Percentiles rank a stretch among this genome's conserved stretches.
These are phyloP conservation scores for Silene conica DNA, from an alignment of 148 eudicot species.

Conservation along the genomic window DNA sequence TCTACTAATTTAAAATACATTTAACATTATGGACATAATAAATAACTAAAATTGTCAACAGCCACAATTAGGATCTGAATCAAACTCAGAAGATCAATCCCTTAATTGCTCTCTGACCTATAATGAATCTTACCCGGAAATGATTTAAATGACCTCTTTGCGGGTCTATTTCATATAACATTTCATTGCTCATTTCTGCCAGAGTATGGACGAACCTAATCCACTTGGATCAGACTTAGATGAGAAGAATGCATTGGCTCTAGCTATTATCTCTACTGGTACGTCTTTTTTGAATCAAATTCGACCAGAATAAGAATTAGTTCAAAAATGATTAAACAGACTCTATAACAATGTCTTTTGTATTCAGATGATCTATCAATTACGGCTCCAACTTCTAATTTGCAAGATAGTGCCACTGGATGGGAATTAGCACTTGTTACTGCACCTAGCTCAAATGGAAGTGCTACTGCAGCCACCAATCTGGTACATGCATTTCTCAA, in stretches of 20 bases:
- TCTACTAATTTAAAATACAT: background rate
- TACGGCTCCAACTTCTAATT: constrained; percentile 38
- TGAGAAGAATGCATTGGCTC: constrained; percentile 72
- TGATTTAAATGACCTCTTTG: background rate
- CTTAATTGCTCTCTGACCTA: background rate
- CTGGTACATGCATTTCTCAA: constrained; percentile 44
- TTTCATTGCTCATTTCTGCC: constrained; percentile 16
- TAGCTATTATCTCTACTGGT: constrained; percentile 81
- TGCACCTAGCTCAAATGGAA: constrained; percentile 80
- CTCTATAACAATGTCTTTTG: constrained; percentile 2
- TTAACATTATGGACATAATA: too few relatives aligned
- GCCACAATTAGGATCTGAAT: background rate
- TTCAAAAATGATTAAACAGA: background rate
- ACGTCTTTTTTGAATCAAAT: constrained; percentile 21
- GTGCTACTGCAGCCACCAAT: constrained; percentile 47
- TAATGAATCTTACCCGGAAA: background rate
- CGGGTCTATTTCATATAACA: background rate
- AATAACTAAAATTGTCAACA: background rate
- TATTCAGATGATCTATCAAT: constrained; percentile 43
- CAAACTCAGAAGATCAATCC: background rate
- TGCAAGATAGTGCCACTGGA: constrained; percentile 68
- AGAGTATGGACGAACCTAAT: constrained; percentile 65
- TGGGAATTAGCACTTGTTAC: constrained; percentile 98
- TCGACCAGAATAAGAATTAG: background rate
- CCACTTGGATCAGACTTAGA: constrained; percentile 70